Evolutionary conservation across 1,284 basidiomycete species (phyloP), one percentile per base, ranked within the genome.

Genomic region (Heterobasidion irregulare): DNA sequence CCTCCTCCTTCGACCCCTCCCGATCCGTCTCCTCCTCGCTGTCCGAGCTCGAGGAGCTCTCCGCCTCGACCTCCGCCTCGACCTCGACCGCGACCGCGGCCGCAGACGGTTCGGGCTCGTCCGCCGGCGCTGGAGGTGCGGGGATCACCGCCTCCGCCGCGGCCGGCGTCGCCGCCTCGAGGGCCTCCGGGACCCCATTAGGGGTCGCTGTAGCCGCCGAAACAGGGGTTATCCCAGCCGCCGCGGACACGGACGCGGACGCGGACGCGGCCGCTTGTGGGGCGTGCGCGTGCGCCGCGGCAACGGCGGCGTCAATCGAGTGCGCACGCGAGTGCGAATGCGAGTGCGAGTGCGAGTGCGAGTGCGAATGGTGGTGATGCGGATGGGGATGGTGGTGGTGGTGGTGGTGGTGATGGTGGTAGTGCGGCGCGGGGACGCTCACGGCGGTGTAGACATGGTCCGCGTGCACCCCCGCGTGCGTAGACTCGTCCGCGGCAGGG

Each of bases 11-110:
- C 8, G 68, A 66, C 49, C 68, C 67, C 32, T 69, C 68, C 56
- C 68, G 67, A 50, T 65, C 65, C 38, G 10, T n/a, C 38, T 41
- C 38, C 38, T 6, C 38, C 38, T 10, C 38, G 38, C n/a, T 41
- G 4, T 41, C 38, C 12, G 1, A 2, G 38, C 38, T 41, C 38
- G 10, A n/a, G 38, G 44, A 55, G 44, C 57, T 59, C 8, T 65
- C 67, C 32, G 62, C 67, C 46, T 67, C 65, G 41, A 68, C 64
- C 41, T 69, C 66, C 47, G 60, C 65, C 62, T 67, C 68, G 59
- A 57, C 41, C 16, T 7, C n/a, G 15, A 36, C n/a, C 16, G 13
- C 38, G n/a, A 8, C 9, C 46, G 6, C 10, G 16, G 19, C 9
- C 46, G 8, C 10, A 41, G 38, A 41, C 38, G n/a, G n/a, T 12